Percentiles rank a stretch among this genome's conserved stretches.
These are phyloP conservation scores for Saccharomycopsis javanensis DNA, from an alignment of 805 yeast species.

Conservation along the genomic window DNA sequence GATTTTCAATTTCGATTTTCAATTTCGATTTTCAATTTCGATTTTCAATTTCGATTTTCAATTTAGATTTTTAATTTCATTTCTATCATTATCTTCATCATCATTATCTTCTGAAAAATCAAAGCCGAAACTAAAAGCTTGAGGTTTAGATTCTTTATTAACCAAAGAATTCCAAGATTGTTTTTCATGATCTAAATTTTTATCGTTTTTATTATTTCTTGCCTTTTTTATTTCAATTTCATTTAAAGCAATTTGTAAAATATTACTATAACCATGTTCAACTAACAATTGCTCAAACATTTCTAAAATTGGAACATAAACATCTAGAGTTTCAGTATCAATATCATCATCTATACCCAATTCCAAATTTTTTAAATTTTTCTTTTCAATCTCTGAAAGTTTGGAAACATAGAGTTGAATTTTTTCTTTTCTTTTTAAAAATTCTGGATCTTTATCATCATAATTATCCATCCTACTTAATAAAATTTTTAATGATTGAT, in stretches of 20 bases:
- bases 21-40: too few relatives aligned
- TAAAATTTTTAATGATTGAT: constrained; percentile 14
- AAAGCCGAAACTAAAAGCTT: constrained; percentile 29
- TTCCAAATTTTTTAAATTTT: not conserved
- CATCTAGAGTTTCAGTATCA: constrained; percentile 8
- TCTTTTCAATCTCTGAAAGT: not conserved
- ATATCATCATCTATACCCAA: constrained; percentile 9
- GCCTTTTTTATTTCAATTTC: constrained; percentile 29
- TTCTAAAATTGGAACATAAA: constrained; percentile 50
- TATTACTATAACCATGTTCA: constrained; percentile 29
- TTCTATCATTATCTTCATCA: not conserved
- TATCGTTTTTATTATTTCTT: constrained; percentile 15
- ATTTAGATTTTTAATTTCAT: too few relatives aligned
- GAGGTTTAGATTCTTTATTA: not conserved
- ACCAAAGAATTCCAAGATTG: constrained; percentile 2
- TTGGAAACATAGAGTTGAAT: constrained; percentile 5
- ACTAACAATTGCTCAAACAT: constrained; percentile 45
- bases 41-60: too few relatives aligned
- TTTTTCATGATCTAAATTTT: not conserved
- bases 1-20: too few relatives aligned
- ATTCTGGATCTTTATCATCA: not conserved
- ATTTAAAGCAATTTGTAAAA: constrained; percentile 29
- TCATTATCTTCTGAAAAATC: constrained; percentile 9
- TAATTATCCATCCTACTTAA: not conserved
- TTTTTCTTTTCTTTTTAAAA: not conserved